Conservation (phyloP, 2,329 filamentous ascomycete genomes). For the Pseudocercospora musae region DNA sequence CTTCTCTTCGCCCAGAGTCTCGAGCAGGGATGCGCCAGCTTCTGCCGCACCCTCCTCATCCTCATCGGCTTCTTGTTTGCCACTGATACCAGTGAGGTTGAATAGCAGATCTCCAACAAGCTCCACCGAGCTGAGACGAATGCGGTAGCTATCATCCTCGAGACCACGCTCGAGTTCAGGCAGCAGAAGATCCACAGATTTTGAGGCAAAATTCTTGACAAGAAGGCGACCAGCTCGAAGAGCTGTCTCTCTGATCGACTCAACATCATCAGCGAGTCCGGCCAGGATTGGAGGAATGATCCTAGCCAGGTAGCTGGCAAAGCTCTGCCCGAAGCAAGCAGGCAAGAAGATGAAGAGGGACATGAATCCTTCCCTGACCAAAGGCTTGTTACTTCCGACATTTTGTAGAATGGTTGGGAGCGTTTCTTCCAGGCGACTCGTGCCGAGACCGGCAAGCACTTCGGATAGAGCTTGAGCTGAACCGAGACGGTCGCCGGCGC, state of each 20-base stretch:
- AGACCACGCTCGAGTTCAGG: slow-evolving; percentile 94
- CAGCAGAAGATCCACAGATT: slow-evolving; percentile 87
- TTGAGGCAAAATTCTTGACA: slow-evolving; percentile 97
- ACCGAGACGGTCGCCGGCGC: slow-evolving; percentile 90
- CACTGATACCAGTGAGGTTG: slow-evolving; percentile 92
- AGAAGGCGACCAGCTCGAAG: slow-evolving; percentile 87
- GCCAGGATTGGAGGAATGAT: slow-evolving; percentile 95
- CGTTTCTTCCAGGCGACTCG: slow-evolving; percentile 87
- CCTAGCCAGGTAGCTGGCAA: slow-evolving; percentile 88
- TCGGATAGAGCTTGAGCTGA: slow-evolving; percentile 95
- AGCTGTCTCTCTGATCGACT: slow-evolving; percentile 95
- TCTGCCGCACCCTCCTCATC: slow-evolving; percentile 79
- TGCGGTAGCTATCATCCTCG: slow-evolving; percentile 96
- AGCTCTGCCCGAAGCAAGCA: slow-evolving; percentile 98
- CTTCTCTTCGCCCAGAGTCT: slow-evolving; percentile 92
- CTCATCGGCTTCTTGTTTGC: slow-evolving; percentile 70
- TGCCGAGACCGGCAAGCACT: slow-evolving; percentile 91
- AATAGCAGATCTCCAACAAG: slow-evolving; percentile 94
- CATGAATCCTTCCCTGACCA: slow-evolving; percentile 98
- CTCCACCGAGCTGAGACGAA: slow-evolving; percentile 96
- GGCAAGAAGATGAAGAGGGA: slow-evolving; percentile 98
- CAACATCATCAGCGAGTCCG: slow-evolving; percentile 91
- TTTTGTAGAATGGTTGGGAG: slow-evolving; percentile 95
- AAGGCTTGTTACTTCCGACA: slow-evolving; percentile 82
- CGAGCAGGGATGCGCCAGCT: slow-evolving; percentile 86